Evolutionary conservation across 2,329 filamentous ascomycete species (phyloP), one percentile per base, ranked within the genome.

Genomic region (Fusarium sarcochroum): DNA sequence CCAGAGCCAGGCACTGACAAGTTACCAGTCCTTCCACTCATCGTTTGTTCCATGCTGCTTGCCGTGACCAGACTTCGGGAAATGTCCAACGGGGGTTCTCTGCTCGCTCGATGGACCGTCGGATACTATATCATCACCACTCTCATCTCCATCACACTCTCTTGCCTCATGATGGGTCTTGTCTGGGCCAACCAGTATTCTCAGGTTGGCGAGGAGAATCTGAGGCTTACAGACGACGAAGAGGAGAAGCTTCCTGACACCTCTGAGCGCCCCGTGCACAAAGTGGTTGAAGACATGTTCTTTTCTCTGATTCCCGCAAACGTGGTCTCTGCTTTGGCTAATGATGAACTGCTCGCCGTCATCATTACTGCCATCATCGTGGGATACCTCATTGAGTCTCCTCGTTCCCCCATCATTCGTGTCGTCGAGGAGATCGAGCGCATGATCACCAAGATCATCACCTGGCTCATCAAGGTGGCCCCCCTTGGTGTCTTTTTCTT

Each of bases 401-500:
- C 68, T 20, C 58, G 65, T 1, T 80, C 78, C 1, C 75, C 78
- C 6, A 76, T 87, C 18, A 70, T 86, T 34, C 77, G 78, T 21
- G 81, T 81, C 0, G 75, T 82, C 5, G 77, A 79, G 27, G 85
- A 87, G 70, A 75, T 87, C 35, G 84, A 87, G 63, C 74, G 74
- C 17, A 80, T 87, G 55, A 80, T 86, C 59, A 81, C 80, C 56
- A 77, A 76, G 32, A 74, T 85, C 66, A 84, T 86, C 63, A 81
- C 77, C 2, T 82, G 80, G 46, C 76, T 86, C 32, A 86, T 86
- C 75, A 77, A 83, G 58, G 60, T 82, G 7, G 84, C 84, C 0
- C 84, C 85, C 2, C 77, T 85, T 30, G 84, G 84, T 68, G 83
- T 87, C 53, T 87, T 87, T 75, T 86, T 84, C 75, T 76, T 86